Base-by-base conservation (phyloP, 108 stramenopile genomes). In the Cyclostephanos invisitatus region DNA sequence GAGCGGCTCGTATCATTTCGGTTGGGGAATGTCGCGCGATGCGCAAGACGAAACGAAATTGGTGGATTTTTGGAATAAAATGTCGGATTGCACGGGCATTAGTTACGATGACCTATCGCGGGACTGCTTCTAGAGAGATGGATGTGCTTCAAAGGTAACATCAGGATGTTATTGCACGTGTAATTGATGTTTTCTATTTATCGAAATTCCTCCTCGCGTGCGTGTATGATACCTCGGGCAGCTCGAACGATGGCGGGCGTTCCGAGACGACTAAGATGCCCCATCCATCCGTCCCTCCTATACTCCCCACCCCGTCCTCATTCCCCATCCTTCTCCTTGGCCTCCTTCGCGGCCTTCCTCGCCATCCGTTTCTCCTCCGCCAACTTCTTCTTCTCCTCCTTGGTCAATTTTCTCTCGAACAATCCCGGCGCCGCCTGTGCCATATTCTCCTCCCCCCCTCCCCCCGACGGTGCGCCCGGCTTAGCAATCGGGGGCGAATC, bases 331-430 rank as follows among this genome's bases (percentile, higher is more conserved):
- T 63, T 69, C 56, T 36, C n/a, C 49, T 67, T 73, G 25, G 84
- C 86, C 60, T 83, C 90, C 73, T 89, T 88, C 15, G 89, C 88
- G 48, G 89, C 89, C 74, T 90, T 91, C 68, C 63, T 82, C 14
- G 89, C 91, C 46, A 73, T 80, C 56, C 73, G 55, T 36, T 73
- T 84, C 73, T 91, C 90, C 70, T 89, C 87, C 1, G 95, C 90
- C 25, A 86, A 25, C 35, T 84, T 87, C 59, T 94, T 96, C 86
- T 93, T 96, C 76, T 96, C 95, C 72, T 96, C 92, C 58, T 96
- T 96, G 50, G 89, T 88, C 55, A 94, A 72, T 73, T 96, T 96
- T 68, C 85, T 88, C 59, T 93, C 89, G 82, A 91, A 93, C 64
- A 91, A 75, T 22, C 85, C 88, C 72, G 71, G 58, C 50, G 56